These are phyloP conservation scores for Prunus davidiana DNA, from an alignment of 306 rosid genomes.

Conservation along the genomic window DNA sequence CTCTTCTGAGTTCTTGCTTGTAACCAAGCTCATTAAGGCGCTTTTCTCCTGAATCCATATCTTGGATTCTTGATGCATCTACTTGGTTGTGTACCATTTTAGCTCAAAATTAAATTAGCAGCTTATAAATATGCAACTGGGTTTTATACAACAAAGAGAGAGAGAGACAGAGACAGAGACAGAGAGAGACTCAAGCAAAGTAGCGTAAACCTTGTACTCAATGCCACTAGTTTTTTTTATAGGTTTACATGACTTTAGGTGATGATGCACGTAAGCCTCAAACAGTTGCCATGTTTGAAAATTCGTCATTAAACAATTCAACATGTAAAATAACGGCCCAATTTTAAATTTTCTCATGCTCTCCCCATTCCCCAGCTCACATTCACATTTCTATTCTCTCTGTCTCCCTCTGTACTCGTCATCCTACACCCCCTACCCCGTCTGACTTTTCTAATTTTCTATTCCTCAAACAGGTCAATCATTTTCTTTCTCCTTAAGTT, in stretches of 20 bases:
- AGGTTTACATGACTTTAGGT: neutral
- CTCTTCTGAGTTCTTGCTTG: constrained; percentile 87
- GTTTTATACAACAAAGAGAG: neutral
- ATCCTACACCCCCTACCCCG: too few relatives aligned
- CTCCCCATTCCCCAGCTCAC: neutral
- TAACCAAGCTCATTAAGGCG: constrained; percentile 81
- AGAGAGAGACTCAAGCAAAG: neutral
- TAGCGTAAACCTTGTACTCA: neutral
- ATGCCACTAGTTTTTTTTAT: too few relatives aligned
- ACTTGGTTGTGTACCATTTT: constrained; percentile 9
- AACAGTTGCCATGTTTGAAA: constrained; percentile 2
- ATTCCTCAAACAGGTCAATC: neutral
- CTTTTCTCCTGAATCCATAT: constrained; percentile 74
- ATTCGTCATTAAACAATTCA: constrained; percentile 1
- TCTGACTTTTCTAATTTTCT: neutral
- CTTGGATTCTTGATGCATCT: constrained; percentile 18
- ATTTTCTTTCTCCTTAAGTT: neutral
- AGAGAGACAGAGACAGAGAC: neutral
- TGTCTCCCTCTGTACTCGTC: too few relatives aligned
- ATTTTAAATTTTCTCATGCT: neutral
- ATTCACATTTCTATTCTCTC: neutral
- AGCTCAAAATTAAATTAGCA: neutral
- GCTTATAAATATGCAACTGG: neutral
- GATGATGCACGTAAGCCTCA: neutral
- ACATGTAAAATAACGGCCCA: neutral